These are phyloP conservation scores for Aquilaria sinensis DNA, from an alignment of 345 rosid species.

Conservation along the genomic window DNA sequence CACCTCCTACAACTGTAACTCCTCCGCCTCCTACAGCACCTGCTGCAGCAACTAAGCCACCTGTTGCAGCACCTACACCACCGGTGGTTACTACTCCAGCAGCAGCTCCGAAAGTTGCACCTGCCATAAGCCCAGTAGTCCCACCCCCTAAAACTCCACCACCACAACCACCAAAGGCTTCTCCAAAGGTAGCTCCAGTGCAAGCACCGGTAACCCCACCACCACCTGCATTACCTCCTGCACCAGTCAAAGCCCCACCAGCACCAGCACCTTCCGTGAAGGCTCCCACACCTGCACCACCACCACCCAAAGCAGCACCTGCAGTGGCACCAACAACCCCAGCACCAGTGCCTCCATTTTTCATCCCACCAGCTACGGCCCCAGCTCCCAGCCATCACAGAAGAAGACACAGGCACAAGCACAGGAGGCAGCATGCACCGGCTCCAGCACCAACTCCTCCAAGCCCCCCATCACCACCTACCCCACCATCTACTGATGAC, in stretches of 20 bases:
- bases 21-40: conserved; percentile 34
- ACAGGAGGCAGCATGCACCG: conserved; percentile 59
- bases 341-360: conserved; percentile 30
- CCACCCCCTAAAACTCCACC: conserved; percentile 50
- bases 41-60: conserved; percentile 32
- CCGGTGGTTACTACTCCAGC: conserved; percentile 42
- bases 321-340: conserved; percentile 20
- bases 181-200: conserved; percentile 50
- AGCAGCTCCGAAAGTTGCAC: conserved; percentile 58
- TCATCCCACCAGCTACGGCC: conserved; percentile 44
- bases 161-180: conserved; percentile 40
- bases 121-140: conserved; percentile 49
- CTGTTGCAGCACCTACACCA: conserved; percentile 34
- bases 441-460: conserved; percentile 65
- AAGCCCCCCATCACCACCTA: conserved; percentile 91
- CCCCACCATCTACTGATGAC: conserved; percentile 46
- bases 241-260: conserved; percentile 23
- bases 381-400: conserved; percentile 64
- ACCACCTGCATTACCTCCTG: conserved; percentile 19
- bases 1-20: conserved; percentile 21
- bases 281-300: conserved; percentile 34
- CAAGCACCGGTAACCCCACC: conserved; percentile 40
- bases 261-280: conserved; percentile 23
- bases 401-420: conserved; percentile 46
- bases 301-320: conserved; percentile 28